Conservation (phyloP, 2,329 filamentous ascomycete genomes). For the Clonostachys sp. region DNA sequence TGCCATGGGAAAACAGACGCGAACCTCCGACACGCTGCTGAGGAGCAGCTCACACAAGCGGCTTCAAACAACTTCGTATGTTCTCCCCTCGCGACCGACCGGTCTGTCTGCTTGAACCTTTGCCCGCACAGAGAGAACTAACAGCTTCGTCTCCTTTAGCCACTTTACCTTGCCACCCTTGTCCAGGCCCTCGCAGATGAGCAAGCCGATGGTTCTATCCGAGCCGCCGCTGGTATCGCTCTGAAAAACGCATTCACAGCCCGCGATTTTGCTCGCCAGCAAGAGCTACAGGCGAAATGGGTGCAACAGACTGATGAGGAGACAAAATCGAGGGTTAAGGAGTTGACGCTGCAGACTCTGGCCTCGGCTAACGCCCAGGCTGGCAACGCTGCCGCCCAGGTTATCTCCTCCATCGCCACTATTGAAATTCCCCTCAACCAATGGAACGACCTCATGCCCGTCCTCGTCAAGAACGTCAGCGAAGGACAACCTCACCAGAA, state of each 20-base stretch:
- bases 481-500: slow-evolving; percentile 83
- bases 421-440: slow-evolving; percentile 92
- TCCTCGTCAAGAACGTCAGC: slow-evolving; percentile 88
- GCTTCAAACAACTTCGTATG: slow-evolving; percentile 92
- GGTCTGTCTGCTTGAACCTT: no score
- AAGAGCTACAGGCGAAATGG: slow-evolving; percentile 93
- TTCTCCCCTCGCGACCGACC: slow-evolving; percentile 4
- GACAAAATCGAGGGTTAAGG: slow-evolving; percentile 85
- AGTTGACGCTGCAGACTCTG: slow-evolving; percentile 83
- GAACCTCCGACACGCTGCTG: slow-evolving; percentile 81
- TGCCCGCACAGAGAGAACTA: background rate
- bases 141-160: slow-evolving; percentile 45
- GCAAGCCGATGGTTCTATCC: slow-evolving; percentile 73
- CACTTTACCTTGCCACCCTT: slow-evolving; percentile 87
- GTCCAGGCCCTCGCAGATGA: slow-evolving; percentile 95
- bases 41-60: slow-evolving; percentile 89
- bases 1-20: slow-evolving; percentile 59
- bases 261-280: slow-evolving; percentile 81
- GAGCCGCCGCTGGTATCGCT: slow-evolving; percentile 91
- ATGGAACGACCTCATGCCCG: slow-evolving; percentile 88
- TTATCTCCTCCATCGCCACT: slow-evolving; percentile 89
- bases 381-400: slow-evolving; percentile 86
- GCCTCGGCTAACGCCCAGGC: slow-evolving; percentile 74
- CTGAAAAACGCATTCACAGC: slow-evolving; percentile 98
- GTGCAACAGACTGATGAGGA: slow-evolving; percentile 73